Evolutionary conservation across 208 protist species (phyloP), one percentile per base, ranked within the genome.

Genomic region (Leishmania lainsoni): DNA sequence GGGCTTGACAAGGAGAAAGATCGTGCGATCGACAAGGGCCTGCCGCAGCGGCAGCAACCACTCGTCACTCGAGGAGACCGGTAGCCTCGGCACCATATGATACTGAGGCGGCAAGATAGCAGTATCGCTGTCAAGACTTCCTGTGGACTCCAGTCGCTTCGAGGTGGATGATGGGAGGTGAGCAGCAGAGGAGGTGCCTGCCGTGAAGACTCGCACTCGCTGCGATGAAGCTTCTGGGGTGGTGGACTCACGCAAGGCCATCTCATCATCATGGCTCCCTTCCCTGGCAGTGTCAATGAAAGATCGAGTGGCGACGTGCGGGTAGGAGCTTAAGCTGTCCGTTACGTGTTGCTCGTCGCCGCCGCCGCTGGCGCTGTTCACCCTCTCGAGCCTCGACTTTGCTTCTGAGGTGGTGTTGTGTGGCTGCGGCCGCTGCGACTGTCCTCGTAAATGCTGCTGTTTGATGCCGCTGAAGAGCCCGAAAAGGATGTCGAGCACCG

Each of bases 1-100:
- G 22, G 72, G 32, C 35, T 78, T 65, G 20, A 86, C 78, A 0
- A 86, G 78, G 2, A 86, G 70, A 29, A 86, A 82, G 16, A 86
- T 45, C 9, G 75, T 73, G 29, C 82, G 82, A 8, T 86, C n/a
- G 1, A 82, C 66, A 29, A 86, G 45, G 5, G 74, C 82, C 78
- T 86, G 82, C 20, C 82, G 82, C 73, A 86, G 78, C 5, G 78
- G 76, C 35, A 75, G 12, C 71, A 86, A 70, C 82, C 82, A 86
- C 35, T 39, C 35, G 35, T 39, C 35, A 39, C 35, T 39, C 35
- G 35, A 61, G 9, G 73, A 51, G 39, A 1, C 10, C 29, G 49
- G 48, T 20, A 59, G 71, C 29, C 49, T 32, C 0, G 71, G 49
- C 48, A 39, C n/a, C 14, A 14, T n/a, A 49, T 59, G 20, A 6